phyloP scores from a whole-genome alignment of 441 rosid species.

The Gossypium lobatum region DNA sequence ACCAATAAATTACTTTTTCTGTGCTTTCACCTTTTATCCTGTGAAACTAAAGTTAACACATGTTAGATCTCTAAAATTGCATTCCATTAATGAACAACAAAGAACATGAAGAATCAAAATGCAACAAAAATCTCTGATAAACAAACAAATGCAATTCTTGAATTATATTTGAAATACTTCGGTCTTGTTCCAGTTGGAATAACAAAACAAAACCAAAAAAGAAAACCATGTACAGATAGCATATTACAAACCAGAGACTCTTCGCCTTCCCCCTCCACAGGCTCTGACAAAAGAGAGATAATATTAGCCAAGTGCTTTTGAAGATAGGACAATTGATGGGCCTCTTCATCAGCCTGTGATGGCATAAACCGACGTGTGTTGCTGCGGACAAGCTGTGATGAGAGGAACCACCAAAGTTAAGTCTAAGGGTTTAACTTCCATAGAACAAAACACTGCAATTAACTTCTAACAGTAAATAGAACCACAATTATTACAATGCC shows the following conservation, averaged over 20 bases:
- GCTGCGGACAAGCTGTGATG: slow-evolving; percentile 88
- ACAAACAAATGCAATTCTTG: background rate
- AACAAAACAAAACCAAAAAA: background rate
- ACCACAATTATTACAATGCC: background rate
- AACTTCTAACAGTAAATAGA: background rate
- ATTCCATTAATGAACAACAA: background rate
- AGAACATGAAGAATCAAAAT: background rate
- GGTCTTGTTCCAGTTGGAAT: background rate
- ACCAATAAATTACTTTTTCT: background rate
- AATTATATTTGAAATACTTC: background rate
- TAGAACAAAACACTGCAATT: background rate
- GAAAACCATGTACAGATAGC: background rate
- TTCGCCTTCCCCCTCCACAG: slow-evolving; percentile 78
- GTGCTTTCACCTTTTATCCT: background rate
- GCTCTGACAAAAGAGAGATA: slow-evolving; percentile 80
- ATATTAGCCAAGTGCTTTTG: slow-evolving; percentile 91
- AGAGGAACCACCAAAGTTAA: slow-evolving; percentile 16
- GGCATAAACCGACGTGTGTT: slow-evolving; percentile 93
- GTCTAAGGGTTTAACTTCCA: slow-evolving; percentile 9
- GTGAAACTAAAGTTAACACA: background rate
- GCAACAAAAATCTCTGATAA: background rate
- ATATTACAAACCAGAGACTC: slow-evolving; percentile 72
- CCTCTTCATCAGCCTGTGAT: slow-evolving; percentile 97
- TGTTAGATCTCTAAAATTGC: background rate
- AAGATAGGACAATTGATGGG: slow-evolving; percentile 89